phyloP scores from a whole-genome alignment of 768 basidiomycete genomes.

The Agrocybe praecox region DNA sequence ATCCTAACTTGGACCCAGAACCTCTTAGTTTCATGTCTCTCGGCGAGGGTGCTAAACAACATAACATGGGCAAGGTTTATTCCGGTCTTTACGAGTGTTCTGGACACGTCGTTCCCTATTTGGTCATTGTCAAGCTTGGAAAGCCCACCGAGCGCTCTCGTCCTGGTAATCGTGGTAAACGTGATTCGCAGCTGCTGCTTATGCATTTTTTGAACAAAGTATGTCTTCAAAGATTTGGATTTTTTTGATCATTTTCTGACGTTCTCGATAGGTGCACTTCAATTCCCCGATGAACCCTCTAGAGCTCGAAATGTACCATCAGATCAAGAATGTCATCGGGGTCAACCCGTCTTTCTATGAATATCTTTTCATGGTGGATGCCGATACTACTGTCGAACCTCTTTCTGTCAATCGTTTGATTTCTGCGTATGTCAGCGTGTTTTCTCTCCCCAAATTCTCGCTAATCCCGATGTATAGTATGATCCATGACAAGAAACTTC shows the following conservation, averaged over 20 bases:
- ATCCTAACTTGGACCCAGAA: constrained; percentile 92
- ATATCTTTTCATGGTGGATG: constrained; percentile 91
- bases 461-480: constrained; percentile 53
- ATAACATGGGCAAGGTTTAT: constrained; percentile 98
- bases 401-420: constrained; percentile 88
- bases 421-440: constrained; percentile 78
- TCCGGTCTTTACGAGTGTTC: constrained; percentile 93
- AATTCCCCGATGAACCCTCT: constrained; percentile 95
- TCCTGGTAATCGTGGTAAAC: constrained; percentile 97
- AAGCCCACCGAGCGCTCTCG: constrained; percentile 92
- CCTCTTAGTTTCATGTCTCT: constrained; percentile 92
- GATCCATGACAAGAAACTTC: constrained; percentile 94
- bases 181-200: constrained; percentile 94
- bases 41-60: constrained; percentile 93
- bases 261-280: constrained; percentile 79
- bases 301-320: constrained; percentile 98
- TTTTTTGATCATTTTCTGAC: background rate
- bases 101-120: constrained; percentile 95
- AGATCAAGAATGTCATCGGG: constrained; percentile 99
- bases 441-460: constrained; percentile 1
- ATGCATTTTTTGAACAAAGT: constrained; percentile 99
- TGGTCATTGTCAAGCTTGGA: constrained; percentile 91
- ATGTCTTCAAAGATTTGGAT: constrained; percentile 16
- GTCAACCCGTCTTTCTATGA: constrained; percentile 99
- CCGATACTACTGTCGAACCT: constrained; percentile 92